Evolutionary conservation across 164 flowering plant genomes (phyloP).

Genomic region (Protea cynaroides): DNA sequence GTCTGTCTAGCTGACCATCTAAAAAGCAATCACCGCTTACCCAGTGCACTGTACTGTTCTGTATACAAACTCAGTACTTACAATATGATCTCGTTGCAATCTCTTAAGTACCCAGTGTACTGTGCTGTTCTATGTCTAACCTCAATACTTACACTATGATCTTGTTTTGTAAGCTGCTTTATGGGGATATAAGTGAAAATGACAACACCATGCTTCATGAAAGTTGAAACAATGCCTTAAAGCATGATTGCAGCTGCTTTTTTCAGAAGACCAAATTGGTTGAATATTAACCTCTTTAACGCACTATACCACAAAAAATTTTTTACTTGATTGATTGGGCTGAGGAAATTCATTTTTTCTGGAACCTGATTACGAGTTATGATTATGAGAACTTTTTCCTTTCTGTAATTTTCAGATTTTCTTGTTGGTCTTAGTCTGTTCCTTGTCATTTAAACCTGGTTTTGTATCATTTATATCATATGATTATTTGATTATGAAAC

Average conservation of each 20-base stretch:
- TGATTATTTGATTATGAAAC: background rate
- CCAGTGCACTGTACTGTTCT: no score
- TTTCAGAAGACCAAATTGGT: background rate
- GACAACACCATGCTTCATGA: background rate
- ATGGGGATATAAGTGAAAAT: background rate
- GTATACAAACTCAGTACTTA: no score
- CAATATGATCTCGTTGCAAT: no score
- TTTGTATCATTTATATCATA: no score
- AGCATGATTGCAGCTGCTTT: background rate
- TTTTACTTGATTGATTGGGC: background rate
- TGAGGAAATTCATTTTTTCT: background rate
- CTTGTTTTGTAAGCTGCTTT: background rate
- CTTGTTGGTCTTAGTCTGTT: background rate
- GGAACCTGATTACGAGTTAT: background rate
- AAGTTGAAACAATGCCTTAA: background rate
- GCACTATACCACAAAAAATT: background rate
- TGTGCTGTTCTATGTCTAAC: no score
- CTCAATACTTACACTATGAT: background rate
- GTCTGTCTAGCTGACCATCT: no score
- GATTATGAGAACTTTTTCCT: background rate
- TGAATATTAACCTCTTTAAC: background rate
- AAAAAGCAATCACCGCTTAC: no score
- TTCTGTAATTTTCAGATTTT: background rate
- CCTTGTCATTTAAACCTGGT: background rate
- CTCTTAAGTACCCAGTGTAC: no score